Base-by-base conservation (phyloP, 768 basidiomycete species). In the Suillus luteus region DNA sequence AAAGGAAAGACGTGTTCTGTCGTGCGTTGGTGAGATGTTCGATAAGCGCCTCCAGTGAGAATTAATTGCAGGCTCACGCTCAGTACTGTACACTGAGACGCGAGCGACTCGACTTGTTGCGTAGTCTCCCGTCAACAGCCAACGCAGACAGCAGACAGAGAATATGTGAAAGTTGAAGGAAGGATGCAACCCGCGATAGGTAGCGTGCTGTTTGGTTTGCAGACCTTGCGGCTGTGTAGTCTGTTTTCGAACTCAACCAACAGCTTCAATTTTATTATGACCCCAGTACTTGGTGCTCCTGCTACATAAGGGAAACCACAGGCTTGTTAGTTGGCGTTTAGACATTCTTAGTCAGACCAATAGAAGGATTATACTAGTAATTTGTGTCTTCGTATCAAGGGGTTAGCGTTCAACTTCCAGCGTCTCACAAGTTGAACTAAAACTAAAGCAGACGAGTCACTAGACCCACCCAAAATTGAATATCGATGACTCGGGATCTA, bases 1-100 rank as follows among this genome's bases (percentile, higher is more conserved):
- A 70, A 77, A 74, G 71, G 73, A 78, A 76, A 70, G 77, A 79
- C 77, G 74, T 68, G 75, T 72, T 65, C 70, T 69, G 71, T 48
- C 65, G 62, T 70, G 71, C 72, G 71, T 71, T 74, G 76, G 73
- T 64, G 67, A 62, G 70, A 72, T 62, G 75, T 71, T 75, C 73
- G 75, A 75, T 72, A 69, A 73, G 75, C 73, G 69, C 65, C 68
- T 69, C 70, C 62, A 66, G 72, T 73, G 75, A 73, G 67, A 67
- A 68, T 66, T 68, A 67, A 68, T 66, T 68, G 73, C 72, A 69
- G 54, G 75, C 66, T 65, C 71, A 70, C 75, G 73, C 71, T 64
- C 74, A 71, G 66, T 55, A 65, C 41, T 59, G 66, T 66, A 62
- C 70, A 70, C 70, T 65, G 74, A 68, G 37, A 64, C 72, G 72